Base-by-base conservation (phyloP, 2,329 filamentous ascomycete genomes). In the Neopestalotiopsis rosae region DNA sequence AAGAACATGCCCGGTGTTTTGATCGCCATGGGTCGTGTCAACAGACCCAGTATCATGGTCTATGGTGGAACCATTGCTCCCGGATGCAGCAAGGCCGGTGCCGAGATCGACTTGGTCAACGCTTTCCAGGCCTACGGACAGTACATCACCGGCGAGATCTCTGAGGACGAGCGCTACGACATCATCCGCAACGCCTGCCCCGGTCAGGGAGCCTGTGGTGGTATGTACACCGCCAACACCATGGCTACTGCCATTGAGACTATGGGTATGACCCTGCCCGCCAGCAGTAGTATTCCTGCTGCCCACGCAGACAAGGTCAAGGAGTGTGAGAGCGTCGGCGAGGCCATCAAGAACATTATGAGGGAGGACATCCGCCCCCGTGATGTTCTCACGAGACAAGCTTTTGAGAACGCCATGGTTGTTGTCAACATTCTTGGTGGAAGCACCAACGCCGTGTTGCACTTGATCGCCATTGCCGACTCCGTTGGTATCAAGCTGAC, bases 61-160 rank as follows among this genome's bases (percentile, higher is more conserved):
- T 99, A 99, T 78, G 96, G 96, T 74, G 96, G 96, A 63, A 94
- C 93, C 57, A 99, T 98, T 80, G 91, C 93, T 79, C 94, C 96
- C 49, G 96, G 96, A 61, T 98, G 95, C 83, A 93, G 92, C 68
- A 87, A 85, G 76, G 88, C 88, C 65, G 93, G 95, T 74, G 86
- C 92, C 72, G 85, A 91, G 69, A 94, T 98, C 74, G 95, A 99
- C 80, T 97, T 99, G 66, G 93, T 99, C 70, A 98, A 94, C 64
- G 96, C 96, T 58, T 99, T 99, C 89, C 96, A 99, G 84, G 92
- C 95, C 5, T 98, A 98, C 78, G 96, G 96, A 32, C 94, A 67
- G 58, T 80, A 84, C 72, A 82, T 83, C 14, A 80, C 83, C 2
- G 84, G 84, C 10, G 78, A 85, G 69, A 84, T 86, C 59, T 79